phyloP scores from a whole-genome alignment of 306 rosid species.

The Luffa aegyptiaca region DNA sequence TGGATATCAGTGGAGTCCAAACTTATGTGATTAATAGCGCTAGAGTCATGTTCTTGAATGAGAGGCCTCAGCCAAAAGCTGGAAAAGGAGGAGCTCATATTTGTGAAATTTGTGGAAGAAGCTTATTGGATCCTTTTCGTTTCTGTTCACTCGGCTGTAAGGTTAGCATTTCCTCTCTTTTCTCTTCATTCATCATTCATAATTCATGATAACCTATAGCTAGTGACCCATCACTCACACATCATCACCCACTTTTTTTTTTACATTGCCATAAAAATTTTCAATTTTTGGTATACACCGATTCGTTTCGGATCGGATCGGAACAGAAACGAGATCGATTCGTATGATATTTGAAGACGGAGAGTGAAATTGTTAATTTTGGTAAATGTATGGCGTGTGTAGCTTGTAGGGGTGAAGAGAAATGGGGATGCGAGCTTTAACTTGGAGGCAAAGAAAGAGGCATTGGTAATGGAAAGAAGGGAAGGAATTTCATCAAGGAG shows the following conservation, averaged over 20 bases:
- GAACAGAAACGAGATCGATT: not conserved
- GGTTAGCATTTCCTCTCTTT: conserved; percentile 37
- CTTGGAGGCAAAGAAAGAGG: conserved; percentile 43
- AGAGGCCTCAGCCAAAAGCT: conserved; percentile 88
- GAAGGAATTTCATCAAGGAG: conserved; percentile 37
- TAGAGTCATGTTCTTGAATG: conserved; percentile 76
- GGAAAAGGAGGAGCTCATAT: conserved; percentile 69
- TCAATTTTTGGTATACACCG: not conserved
- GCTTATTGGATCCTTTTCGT: conserved; percentile 80
- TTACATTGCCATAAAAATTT: not conserved
- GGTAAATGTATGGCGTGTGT: not conserved
- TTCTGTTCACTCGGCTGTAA: conserved; percentile 95
- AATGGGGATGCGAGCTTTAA: conserved; percentile 70
- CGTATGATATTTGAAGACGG: not conserved
- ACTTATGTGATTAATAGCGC: conserved; percentile 95
- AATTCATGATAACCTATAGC: conserved; percentile 25
- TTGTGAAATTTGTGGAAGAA: conserved; percentile 85
- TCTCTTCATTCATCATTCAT: conserved; percentile 8
- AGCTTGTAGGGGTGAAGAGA: conserved; percentile 77
- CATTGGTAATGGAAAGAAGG: conserved; percentile 25
- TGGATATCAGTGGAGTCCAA: conserved; percentile 82
- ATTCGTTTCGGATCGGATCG: not conserved
- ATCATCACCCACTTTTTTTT: conserved; percentile 48
- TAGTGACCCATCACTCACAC: conserved; percentile 49
- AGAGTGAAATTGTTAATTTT: not conserved